Evolutionary conservation across 2,329 filamentous ascomycete species (phyloP), one percentile per base, ranked within the genome.

Genomic region (Exophiala phaeomuriformis): DNA sequence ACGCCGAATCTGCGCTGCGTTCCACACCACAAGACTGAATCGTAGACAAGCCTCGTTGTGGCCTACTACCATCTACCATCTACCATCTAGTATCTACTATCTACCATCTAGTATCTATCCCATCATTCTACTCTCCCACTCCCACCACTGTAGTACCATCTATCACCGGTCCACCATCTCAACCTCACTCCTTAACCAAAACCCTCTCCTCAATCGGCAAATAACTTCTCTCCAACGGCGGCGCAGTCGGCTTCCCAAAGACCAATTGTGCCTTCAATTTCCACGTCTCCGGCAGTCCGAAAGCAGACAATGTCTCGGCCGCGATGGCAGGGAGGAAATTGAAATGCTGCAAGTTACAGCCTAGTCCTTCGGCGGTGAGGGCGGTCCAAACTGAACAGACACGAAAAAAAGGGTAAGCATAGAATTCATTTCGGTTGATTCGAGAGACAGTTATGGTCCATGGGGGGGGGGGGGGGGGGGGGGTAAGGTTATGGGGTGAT

Each of bases 281-380:
- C 89, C 90, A 95, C 63, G 78, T 78, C 30, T 72, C 66, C 40
- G 88, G 86, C 30, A 94, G 64, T 52, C 78, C 77, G 85, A 87
- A 95, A 63, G 81, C 74, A 58, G 75, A 75, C 42, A 78, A 72
- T 49, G 89, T 85, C 72, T 83, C 81, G 61, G 77, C 76, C 71
- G 93, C 85, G 63, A 94, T 81, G 54, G 95, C 72, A 12, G 89
- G 89, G 36, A 50, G 37, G 43, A 56, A 60, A 79, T 89, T 93
- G 77, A 95, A 95, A 76, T 95, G 90, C 78, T 95, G 90, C 51
- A 95, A 79, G 77, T 90, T 95, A 67, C 84, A 86, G 60, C 89
- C 89, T 51, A 94, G 80, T 28, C 90, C 89, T 68, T 93, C 88
- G 56, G 84, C 78, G 74, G 90, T 86, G 52, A 95, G 81, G 2